Percentiles rank a stretch among this genome's conserved stretches.
phyloP scores from a whole-genome alignment of 345 rosid species.

The Lepidium sativum region DNA sequence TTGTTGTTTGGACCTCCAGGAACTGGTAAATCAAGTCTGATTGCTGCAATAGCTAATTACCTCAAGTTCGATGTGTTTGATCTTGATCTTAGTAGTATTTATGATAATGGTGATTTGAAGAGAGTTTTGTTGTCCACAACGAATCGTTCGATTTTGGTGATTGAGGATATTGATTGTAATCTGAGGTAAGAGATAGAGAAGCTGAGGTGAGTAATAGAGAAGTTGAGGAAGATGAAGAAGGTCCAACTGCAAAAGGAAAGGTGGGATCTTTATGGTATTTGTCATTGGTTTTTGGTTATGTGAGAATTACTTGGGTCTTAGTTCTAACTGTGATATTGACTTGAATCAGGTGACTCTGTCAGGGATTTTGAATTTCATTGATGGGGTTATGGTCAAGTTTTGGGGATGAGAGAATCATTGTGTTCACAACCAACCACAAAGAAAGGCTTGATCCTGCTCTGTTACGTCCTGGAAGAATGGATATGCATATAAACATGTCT shows the following conservation, averaged over 20 bases:
- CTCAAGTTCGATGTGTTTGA: conserved; percentile 50
- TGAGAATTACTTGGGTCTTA: neutral
- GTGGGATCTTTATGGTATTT: neutral
- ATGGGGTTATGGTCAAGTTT: conserved; percentile 36
- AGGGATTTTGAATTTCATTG: conserved; percentile 29
- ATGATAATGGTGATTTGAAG: conserved; percentile 31
- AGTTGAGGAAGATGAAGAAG: neutral
- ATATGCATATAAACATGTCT: conserved; percentile 38
- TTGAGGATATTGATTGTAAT: conserved; percentile 54
- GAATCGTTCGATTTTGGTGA: conserved; percentile 44
- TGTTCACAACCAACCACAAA: conserved; percentile 31
- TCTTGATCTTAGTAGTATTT: conserved; percentile 36
- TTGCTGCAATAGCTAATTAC: conserved; percentile 57
- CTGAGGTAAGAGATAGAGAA: conserved; percentile 20
- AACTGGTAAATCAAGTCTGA: conserved; percentile 51
- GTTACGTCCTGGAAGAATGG: conserved; percentile 38
- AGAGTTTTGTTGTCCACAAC: conserved; percentile 36
- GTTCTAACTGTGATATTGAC: neutral
- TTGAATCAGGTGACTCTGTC: conserved; percentile 22
- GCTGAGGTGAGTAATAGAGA: neutral
- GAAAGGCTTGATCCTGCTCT: conserved; percentile 28
- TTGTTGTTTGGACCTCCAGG: conserved; percentile 53
- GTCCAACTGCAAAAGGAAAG: neutral
- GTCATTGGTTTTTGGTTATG: neutral
- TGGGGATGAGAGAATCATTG: conserved; percentile 31